Conservation (phyloP, 2,329 filamentous ascomycete genomes). For the Penicillium brevicompactum region DNA sequence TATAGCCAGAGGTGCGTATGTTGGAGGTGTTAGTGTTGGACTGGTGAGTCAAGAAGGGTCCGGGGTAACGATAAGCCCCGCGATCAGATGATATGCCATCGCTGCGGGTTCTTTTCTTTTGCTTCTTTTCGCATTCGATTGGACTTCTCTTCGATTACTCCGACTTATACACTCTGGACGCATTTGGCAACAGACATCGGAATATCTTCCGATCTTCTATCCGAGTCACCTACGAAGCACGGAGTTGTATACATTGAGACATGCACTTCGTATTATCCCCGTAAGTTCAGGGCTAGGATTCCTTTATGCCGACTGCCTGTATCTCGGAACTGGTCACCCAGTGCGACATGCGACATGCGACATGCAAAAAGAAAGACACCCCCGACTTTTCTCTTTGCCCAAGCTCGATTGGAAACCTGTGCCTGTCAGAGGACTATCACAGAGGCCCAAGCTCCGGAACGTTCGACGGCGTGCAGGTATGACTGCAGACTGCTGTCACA, state of each 20-base stretch:
- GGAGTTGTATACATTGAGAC: no score
- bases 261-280: no score
- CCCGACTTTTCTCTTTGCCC: background rate
- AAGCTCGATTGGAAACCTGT: conserved; percentile 20
- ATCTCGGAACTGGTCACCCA: conserved; percentile 5
- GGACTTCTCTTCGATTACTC: no score
- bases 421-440: conserved; percentile 13
- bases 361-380: background rate
- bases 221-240: background rate
- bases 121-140: background rate
- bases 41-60: conserved; percentile 3
- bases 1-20: background rate
- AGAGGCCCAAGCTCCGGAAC: conserved; percentile 12
- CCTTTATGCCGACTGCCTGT: background rate
- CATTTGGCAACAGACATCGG: background rate
- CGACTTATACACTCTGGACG: background rate
- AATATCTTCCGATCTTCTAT: background rate
- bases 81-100: conserved; percentile 19
- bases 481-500: conserved; percentile 18
- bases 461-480: conserved; percentile 8
- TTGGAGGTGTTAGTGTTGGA: no score
- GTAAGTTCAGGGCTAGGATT: no score
- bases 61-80: conserved; percentile 17
- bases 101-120: conserved; percentile 1
- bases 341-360: conserved; percentile 4